Conservation (phyloP, 2,329 filamentous ascomycete genomes). For the Sporothrix phasma region DNA sequence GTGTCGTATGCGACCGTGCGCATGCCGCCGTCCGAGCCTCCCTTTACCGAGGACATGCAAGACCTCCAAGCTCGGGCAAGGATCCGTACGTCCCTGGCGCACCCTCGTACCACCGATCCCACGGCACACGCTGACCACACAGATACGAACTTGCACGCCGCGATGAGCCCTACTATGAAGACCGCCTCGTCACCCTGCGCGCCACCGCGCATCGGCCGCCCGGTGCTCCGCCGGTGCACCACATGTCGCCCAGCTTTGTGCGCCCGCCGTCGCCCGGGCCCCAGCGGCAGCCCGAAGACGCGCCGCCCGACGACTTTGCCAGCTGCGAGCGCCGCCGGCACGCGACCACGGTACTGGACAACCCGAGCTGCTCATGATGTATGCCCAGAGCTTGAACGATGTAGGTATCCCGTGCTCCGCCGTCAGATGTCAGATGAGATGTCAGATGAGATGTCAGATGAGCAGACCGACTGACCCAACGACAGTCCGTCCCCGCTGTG, state of each 20-base stretch:
- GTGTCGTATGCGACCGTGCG: neutral
- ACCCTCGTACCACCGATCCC: too few species aligned
- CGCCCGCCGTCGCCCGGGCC: neutral
- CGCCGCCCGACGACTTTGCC: constrained; percentile 31
- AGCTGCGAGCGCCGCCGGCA: constrained; percentile 36
- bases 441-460: too few species aligned
- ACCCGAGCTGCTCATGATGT: constrained; percentile 49
- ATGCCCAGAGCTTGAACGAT: constrained; percentile 43
- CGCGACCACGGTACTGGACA: constrained; percentile 45
- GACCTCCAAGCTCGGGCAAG: constrained; percentile 51
- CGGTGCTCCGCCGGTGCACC: neutral
- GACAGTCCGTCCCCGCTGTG: constrained; percentile 45
- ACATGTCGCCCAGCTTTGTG: neutral
- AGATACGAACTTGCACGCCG: neutral
- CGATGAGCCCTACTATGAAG: neutral
- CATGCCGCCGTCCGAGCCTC: neutral
- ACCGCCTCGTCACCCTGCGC: neutral
- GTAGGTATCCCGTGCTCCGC: constrained; percentile 34
- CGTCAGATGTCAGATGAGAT: too few species aligned
- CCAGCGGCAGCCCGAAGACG: neutral
- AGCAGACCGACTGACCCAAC: neutral
- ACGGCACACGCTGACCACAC: too few species aligned
- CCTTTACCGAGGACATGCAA: constrained; percentile 42
- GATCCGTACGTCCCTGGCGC: constrained; percentile 30
- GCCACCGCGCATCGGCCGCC: neutral